Evolutionary conservation across 2,329 filamentous ascomycete species (phyloP), one percentile per base, ranked within the genome.

Genomic region (Lachnellula suecica): DNA sequence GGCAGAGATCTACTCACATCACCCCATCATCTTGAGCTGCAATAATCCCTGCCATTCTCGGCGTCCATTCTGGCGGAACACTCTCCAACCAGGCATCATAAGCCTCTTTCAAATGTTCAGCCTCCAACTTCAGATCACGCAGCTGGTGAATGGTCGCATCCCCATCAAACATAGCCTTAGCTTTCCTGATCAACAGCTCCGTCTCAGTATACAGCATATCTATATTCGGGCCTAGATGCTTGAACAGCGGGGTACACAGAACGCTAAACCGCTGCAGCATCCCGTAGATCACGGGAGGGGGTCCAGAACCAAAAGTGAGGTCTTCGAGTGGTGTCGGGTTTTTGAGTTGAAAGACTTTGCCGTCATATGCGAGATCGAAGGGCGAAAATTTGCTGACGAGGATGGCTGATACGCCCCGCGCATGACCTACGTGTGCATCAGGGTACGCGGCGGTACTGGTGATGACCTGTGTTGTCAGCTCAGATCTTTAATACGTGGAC

Each of bases 351-450:
- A 44, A 44, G 23, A 44, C 20, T 24, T 44, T 20, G 9, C 20
- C 42, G 13, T 23, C 19, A 29, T 23, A 44, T 6, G 27, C 19
- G 4, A 44, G 24, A 13, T 44, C 42, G 23, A 25, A 44, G 24
- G 42, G 42, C 3, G 42, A 44, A 17, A 23, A 27, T 44, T 44
- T 44, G 42, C 23, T 44, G 9, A 27, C 15, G 13, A 44, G 42
- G 27, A 44, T 44, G 42, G 42, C 42, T 13, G 42, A 44, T n/a
- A 44, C 42, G 2, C 42, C 42, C n/a, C 23, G 42, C 11, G 42
- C 42, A 44, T 44, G 42, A 29, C 19, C 42, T 29, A 29, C 42
- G 17, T 44, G 42, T 24, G 42, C 19, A 19, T 17, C 42, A 4
- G 23, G 42, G 7, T 44, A 20, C 9, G 22, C 10, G 27, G 15